These are phyloP conservation scores for Knufia fluminis DNA, from an alignment of 2,329 filamentous ascomycete genomes.

Conservation along the genomic window DNA sequence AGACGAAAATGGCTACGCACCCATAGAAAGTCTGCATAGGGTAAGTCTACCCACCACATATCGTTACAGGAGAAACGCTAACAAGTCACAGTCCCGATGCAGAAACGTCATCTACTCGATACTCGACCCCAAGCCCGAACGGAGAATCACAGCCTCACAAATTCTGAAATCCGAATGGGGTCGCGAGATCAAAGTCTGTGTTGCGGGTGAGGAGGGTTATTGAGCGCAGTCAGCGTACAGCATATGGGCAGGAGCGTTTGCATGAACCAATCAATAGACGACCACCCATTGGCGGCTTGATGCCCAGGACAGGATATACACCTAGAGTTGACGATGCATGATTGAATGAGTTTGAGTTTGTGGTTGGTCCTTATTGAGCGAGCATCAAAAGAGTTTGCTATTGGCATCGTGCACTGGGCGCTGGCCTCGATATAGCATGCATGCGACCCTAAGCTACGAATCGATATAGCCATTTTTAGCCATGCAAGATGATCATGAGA, in stretches of 20 bases:
- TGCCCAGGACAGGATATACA: background rate
- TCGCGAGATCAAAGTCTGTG: constrained; percentile 93
- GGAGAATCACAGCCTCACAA: constrained; percentile 90
- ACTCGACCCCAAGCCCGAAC: constrained; percentile 82
- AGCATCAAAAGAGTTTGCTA: background rate
- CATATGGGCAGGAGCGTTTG: background rate
- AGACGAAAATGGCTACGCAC: constrained; percentile 90
- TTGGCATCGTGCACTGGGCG: background rate
- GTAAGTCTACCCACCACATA: constrained; percentile 48
- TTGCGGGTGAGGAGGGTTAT: constrained; percentile 89
- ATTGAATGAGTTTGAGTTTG: background rate
- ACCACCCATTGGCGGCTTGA: background rate
- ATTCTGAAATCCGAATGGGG: constrained; percentile 98
- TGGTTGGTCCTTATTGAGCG: background rate
- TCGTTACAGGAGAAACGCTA: constrained; percentile 13
- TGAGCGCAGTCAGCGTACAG: background rate
- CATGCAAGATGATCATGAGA: constrained; percentile 2
- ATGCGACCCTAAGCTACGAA: background rate
- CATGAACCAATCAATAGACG: background rate
- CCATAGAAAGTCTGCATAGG: constrained; percentile 88
- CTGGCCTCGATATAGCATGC: background rate
- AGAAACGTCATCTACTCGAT: constrained; percentile 99
- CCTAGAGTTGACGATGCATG: constrained; percentile 1
- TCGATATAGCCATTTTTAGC: constrained; percentile 4
- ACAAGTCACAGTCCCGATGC: constrained; percentile 65